These are phyloP conservation scores for Arabidopsis lyrata DNA, from an alignment of 441 rosid genomes.

Conservation along the genomic window DNA sequence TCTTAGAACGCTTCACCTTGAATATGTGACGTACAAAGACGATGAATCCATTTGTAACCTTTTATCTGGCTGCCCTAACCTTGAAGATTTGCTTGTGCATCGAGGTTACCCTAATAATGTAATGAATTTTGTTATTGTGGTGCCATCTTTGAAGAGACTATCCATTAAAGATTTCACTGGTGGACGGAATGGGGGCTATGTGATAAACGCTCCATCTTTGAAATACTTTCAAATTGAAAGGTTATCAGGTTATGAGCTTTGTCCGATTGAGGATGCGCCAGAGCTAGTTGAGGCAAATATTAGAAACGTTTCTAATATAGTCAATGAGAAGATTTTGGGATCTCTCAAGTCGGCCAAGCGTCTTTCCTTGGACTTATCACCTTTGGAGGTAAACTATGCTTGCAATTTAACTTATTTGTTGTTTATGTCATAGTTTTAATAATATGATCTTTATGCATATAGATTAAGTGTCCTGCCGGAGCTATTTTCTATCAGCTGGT, in stretches of 20 bases:
- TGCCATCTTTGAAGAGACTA: neutral
- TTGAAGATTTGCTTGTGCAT: neutral
- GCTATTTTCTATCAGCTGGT: neutral
- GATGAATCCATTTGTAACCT: neutral
- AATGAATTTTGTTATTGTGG: neutral
- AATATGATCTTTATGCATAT: neutral
- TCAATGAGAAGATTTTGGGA: neutral
- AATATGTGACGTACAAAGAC: neutral
- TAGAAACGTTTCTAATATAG: neutral
- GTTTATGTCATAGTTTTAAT: no score
- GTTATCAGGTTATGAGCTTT: neutral
- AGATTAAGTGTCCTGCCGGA: neutral
- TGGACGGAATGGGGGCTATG: neutral
- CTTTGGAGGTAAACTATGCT: neutral
- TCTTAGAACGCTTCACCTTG: neutral
- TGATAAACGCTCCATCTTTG: neutral
- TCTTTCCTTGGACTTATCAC: neutral
- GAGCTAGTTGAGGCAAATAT: conserved; percentile 2
- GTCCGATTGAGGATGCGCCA: neutral
- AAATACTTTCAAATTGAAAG: neutral
- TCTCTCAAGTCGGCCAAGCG: neutral
- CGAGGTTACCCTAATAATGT: neutral
- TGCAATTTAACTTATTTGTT: neutral
- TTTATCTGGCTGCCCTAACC: conserved; percentile 1
- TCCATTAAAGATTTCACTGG: neutral